These are phyloP conservation scores for Venturia nashicola DNA, from an alignment of 2,329 filamentous ascomycete genomes.

Conservation along the genomic window DNA sequence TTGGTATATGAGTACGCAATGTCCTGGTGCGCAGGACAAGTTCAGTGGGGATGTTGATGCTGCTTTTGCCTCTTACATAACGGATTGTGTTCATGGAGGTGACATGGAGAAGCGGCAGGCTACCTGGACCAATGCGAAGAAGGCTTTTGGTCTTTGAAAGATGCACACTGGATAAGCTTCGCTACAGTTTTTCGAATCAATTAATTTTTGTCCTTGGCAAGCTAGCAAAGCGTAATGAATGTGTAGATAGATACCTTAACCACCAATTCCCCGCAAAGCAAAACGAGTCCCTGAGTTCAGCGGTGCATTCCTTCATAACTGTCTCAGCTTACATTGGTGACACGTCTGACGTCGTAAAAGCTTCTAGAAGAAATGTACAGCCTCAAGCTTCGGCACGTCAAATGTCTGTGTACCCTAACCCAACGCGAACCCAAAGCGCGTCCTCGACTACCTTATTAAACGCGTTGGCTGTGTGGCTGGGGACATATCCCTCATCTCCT, in stretches of 20 bases:
- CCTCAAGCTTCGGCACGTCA: not conserved
- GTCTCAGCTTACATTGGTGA: not conserved
- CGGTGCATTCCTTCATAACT: not conserved
- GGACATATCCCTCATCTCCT: not conserved
- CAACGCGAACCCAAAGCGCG: not conserved
- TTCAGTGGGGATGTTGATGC: slow-evolving; percentile 27
- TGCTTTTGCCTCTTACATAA: slow-evolving; percentile 41
- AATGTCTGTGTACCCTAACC: not conserved
- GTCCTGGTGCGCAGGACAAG: slow-evolving; percentile 17
- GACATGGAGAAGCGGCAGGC: slow-evolving; percentile 32
- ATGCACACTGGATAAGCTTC: not conserved
- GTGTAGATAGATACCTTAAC: no score
- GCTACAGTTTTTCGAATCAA: not conserved
- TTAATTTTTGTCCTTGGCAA: not conserved
- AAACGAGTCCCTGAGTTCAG: not conserved
- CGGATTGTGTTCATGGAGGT: slow-evolving; percentile 39
- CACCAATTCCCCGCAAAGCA: not conserved
- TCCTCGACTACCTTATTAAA: not conserved
- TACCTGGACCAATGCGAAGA: slow-evolving; percentile 38
- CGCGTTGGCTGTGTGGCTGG: not conserved
- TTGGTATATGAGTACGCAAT: slow-evolving; percentile 49
- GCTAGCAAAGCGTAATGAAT: not conserved
- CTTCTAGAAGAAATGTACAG: not conserved
- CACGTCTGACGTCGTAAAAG: not conserved
- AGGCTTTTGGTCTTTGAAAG: slow-evolving; percentile 12